Evolutionary conservation across 192 early-diverging fungal genomes (phyloP), one percentile per base, ranked within the genome.

Genomic region (Podila minutissima): DNA sequence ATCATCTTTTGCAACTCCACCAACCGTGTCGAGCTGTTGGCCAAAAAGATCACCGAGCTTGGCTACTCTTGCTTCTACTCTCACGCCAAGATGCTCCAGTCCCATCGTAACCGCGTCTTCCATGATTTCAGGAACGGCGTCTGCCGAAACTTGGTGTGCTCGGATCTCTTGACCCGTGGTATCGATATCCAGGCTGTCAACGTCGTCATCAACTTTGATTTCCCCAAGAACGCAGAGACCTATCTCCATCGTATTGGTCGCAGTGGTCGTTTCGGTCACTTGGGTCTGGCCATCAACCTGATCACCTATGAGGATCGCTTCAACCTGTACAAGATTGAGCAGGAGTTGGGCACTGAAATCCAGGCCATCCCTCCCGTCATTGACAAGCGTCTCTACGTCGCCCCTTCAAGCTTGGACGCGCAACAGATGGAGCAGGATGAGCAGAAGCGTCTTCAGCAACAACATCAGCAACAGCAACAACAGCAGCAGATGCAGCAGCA

Each of bases 1-100:
- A 99, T 99, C 71, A 99, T 99, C 82, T 99, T 99, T 83, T 99
- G 98, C 84, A 99, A 99, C 87, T 99, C 98, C 0, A 98, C 98
- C 53, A 96, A 95, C 89, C 94, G 98, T 50, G 98, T 99, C 35
- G 98, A 99, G 83, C 92, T 99, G 60, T 87, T 99, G 64, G 98
- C 98, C 62, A 97, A 96, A 85, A 99, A 99, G 83, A 99, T 99
- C 71, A 99, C 98, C n/a, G 98, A 99, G 72, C 92, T 99, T 24
- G 98, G 98, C 32, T 99, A 98, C 85, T 98, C 96, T 65, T 99
- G 98, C 87, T 99, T 97, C 86, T 99, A 98, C 79, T 98, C 97
- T 61, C 98, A 99, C 75, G 97, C 98, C 35, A 95, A 94, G 81
- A 99, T 99, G 98, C 88, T 96, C 37, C 98, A 99, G 73, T 92